Evolutionary conservation across 2,329 filamentous ascomycete genomes (phyloP).

Genomic region (Pyrenophora graminea): DNA sequence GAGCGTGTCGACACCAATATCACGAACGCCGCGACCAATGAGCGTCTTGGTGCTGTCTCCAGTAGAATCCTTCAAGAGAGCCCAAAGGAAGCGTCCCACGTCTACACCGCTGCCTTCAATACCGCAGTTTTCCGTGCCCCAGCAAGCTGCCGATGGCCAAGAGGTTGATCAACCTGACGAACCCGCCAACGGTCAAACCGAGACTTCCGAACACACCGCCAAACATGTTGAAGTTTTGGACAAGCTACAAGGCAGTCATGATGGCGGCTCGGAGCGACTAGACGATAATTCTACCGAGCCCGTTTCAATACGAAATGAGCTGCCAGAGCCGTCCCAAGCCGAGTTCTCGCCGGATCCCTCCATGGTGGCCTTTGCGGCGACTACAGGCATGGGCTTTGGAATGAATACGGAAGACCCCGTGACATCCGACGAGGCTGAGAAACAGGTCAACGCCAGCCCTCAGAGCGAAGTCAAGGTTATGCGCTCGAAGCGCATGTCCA

Average conservation of each 20-base stretch:
- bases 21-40: conserved; percentile 30
- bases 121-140: conserved; percentile 24
- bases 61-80: conserved; percentile 23
- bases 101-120: conserved; percentile 37
- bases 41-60: conserved; percentile 39
- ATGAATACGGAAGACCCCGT: conserved; percentile 27
- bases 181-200: no score
- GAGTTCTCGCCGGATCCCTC: conserved; percentile 21
- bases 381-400: conserved; percentile 37
- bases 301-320: no score
- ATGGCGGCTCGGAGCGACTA: conserved; percentile 2
- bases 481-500: conserved; percentile 44
- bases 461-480: conserved; percentile 37
- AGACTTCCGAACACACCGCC: no score
- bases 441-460: conserved; percentile 24
- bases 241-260: not conserved
- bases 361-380: conserved; percentile 40
- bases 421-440: conserved; percentile 24
- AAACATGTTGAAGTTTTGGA: no score
- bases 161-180: no score
- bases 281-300: conserved; percentile 12
- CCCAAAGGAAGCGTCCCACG: conserved; percentile 30
- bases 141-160: conserved; percentile 3
- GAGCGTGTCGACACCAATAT: conserved; percentile 32
- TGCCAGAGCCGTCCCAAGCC: no score